Percentiles rank a stretch among this genome's conserved stretches.
These are phyloP conservation scores for Yamadazyma olivae DNA, from an alignment of 805 yeast species.

Conservation along the genomic window DNA sequence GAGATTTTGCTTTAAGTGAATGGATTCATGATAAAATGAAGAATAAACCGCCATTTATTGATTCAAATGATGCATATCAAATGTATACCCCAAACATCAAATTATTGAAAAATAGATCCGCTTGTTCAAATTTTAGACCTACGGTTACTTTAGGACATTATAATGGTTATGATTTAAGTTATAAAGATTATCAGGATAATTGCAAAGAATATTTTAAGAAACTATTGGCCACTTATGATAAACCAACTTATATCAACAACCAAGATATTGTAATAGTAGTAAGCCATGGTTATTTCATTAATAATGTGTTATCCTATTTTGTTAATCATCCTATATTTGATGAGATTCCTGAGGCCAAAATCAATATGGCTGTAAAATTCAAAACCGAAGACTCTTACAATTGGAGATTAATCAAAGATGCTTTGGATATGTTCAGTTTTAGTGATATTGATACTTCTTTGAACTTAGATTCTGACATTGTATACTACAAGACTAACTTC, in stretches of 20 bases:
- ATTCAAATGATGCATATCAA: slow-evolving; percentile 43
- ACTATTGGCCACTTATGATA: slow-evolving; percentile 41
- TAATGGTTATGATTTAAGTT: slow-evolving; percentile 39
- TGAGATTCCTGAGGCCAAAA: slow-evolving; percentile 39
- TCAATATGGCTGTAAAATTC: slow-evolving; percentile 30
- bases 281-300: slow-evolving; percentile 41
- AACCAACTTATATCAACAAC: slow-evolving; percentile 26
- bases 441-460: slow-evolving; percentile 27
- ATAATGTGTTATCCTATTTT: slow-evolving; percentile 37
- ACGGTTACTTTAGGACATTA: slow-evolving; percentile 40
- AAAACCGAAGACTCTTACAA: slow-evolving; percentile 11
- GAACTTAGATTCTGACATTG: slow-evolving; percentile 40
- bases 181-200: slow-evolving; percentile 36
- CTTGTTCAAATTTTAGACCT: slow-evolving; percentile 40
- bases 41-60: slow-evolving; percentile 39
- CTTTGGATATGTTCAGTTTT: slow-evolving; percentile 24
- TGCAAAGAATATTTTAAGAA: slow-evolving; percentile 39
- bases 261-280: slow-evolving; percentile 36
- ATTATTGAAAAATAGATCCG: slow-evolving; percentile 27
- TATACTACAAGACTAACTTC: slow-evolving; percentile 43
- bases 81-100: slow-evolving; percentile 44
- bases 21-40: slow-evolving; percentile 45
- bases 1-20: slow-evolving; percentile 44
- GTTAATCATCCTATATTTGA: slow-evolving; percentile 43
- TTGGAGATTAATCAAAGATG: slow-evolving; percentile 35